These are phyloP conservation scores for Eimeria falciformis DNA, from an alignment of 169 alveolate species.

Conservation along the genomic window DNA sequence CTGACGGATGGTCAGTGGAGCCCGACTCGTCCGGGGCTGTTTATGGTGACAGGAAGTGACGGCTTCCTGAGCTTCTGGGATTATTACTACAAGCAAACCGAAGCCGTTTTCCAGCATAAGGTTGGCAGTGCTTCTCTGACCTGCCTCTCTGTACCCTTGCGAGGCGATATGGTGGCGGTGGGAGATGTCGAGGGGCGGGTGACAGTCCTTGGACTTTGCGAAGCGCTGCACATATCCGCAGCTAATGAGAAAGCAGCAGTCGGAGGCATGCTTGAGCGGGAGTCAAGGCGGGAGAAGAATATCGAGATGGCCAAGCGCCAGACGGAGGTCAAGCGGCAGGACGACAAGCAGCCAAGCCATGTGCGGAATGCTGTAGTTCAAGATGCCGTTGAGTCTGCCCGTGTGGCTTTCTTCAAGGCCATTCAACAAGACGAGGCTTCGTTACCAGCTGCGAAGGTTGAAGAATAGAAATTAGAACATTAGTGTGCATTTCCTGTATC, in stretches of 20 bases:
- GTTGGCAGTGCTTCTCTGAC: constrained; percentile 85
- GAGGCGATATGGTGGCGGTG: constrained; percentile 90
- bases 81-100: constrained; percentile 93
- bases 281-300: constrained; percentile 92
- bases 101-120: constrained; percentile 93
- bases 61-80: constrained; percentile 96
- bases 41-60: constrained; percentile 84
- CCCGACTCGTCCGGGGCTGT: constrained; percentile 93
- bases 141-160: constrained; percentile 34
- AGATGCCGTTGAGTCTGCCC: constrained; percentile 46
- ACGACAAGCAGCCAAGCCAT: constrained; percentile 81
- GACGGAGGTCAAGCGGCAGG: constrained; percentile 83
- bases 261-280: constrained; percentile 92
- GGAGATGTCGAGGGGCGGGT: constrained; percentile 96
- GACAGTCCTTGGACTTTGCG: constrained; percentile 91
- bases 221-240: constrained; percentile 85
- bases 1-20: constrained; percentile 94
- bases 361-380: constrained; percentile 45
- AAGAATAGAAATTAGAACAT: not conserved
- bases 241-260: constrained; percentile 89
- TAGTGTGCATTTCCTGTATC: not conserved
- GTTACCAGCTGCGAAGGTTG: not conserved
- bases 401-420: constrained; percentile 52
- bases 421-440: constrained; percentile 14
- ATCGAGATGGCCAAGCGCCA: constrained; percentile 86